Conservation (phyloP, 331 rosid species). For the Pyrus hybrid region DNA sequence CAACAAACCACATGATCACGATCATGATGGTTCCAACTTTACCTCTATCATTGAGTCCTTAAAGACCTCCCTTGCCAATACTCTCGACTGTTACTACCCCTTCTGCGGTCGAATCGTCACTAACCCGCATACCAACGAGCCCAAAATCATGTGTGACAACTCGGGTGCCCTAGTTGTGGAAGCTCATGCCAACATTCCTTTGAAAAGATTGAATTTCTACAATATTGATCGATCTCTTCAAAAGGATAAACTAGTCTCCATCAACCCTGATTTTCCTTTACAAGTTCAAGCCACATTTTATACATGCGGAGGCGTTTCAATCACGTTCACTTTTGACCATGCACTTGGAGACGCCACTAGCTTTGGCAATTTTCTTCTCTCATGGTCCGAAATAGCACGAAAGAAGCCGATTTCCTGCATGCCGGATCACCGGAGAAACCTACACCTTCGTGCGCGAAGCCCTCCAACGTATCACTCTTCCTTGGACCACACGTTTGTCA, state of each 20-base stretch:
- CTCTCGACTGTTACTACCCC: slow-evolving; percentile 44
- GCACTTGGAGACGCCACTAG: slow-evolving; percentile 81
- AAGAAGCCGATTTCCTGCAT: slow-evolving; percentile 37
- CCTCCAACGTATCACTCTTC: slow-evolving; percentile 58
- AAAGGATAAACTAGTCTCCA: slow-evolving; percentile 24
- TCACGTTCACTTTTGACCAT: slow-evolving; percentile 77
- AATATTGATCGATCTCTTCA: slow-evolving; percentile 46
- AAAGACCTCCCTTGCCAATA: slow-evolving; percentile 40
- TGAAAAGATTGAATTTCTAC: slow-evolving; percentile 42
- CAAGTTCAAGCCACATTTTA: slow-evolving; percentile 63
- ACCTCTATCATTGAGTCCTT: slow-evolving; percentile 30
- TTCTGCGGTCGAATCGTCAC: slow-evolving; percentile 60
- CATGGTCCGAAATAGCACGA: slow-evolving; percentile 63
- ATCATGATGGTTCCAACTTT: too few species aligned
- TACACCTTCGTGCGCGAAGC: slow-evolving; percentile 35
- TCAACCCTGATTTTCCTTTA: slow-evolving; percentile 11
- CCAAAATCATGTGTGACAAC: slow-evolving; percentile 67
- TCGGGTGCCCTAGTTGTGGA: slow-evolving; percentile 60
- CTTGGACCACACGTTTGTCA: slow-evolving; percentile 51
- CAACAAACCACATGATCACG: slow-evolving; percentile 14
- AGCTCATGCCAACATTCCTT: slow-evolving; percentile 38
- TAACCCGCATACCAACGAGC: slow-evolving; percentile 53
- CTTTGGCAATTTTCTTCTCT: slow-evolving; percentile 57
- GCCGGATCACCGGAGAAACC: slow-evolving; percentile 54
- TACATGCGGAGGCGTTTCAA: slow-evolving; percentile 53